Base-by-base conservation (phyloP, 768 basidiomycete genomes). In the Lactarius evosmus region DNA sequence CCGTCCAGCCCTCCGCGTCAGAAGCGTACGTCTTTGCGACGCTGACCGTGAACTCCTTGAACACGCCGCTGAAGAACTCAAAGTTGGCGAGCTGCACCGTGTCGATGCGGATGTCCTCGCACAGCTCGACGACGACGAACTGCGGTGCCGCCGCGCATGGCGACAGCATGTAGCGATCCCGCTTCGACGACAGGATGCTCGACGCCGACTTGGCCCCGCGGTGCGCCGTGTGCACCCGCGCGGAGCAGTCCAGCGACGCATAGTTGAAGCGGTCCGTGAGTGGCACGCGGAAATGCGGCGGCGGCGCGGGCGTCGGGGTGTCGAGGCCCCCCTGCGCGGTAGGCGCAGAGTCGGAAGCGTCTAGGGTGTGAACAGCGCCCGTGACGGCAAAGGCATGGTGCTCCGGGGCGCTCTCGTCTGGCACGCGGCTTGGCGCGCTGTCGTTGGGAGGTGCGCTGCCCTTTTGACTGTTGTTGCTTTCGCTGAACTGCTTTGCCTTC, bases 1-100 rank as follows among this genome's bases (percentile, higher is more conserved):
- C 76, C 34, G 78, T 75, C 84, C 84, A 85, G 25, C 73, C 77
- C 16, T 74, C 73, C 2, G 71, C 63, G 41, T 74, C 74, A 8
- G 72, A 74, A 29, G 76, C 73, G 60, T 78, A 77, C 67, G 73
- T 77, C 73, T 78, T 77, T 16, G 83, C 79, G 8, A 85, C 93
- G 73, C 89, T 91, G 53, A 98, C 87, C 5, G 82, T 82, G 66
- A 98, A 89, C 61, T 96, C 93, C 75, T 91, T 90, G 79, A 98
- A 95, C 16, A 97, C 91, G 2, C 95, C 95, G 67, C 90, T 93
- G 76, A 98, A 99, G 78, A 98, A 98, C 77, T 99, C 96, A 72
- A 92, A 97, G 72, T 98, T 96, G 63, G 95, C 95, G 19, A 99
- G 78, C 73, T 98, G 95, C 51, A 98, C 87, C 0, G 94, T 96